Conservation (phyloP, 2,329 filamentous ascomycete species). For the Pezicula carpinea region DNA sequence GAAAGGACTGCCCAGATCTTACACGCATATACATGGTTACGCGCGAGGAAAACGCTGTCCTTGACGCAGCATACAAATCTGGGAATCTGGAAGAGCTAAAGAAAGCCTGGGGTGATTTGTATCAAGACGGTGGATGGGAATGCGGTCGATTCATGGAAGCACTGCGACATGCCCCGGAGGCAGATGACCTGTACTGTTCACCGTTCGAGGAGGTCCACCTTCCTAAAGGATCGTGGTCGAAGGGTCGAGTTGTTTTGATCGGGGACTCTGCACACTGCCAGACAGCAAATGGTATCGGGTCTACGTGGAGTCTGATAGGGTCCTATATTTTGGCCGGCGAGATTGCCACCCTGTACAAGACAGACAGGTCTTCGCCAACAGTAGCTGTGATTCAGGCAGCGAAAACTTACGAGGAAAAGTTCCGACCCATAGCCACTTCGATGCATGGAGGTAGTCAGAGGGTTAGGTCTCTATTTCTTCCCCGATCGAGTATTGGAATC, state of each 20-base stretch:
- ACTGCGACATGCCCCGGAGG: constrained; percentile 26
- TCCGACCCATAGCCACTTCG: not conserved
- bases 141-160: constrained; percentile 36
- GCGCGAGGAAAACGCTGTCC: constrained; percentile 10
- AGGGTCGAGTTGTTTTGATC: constrained; percentile 43
- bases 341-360: constrained; percentile 19
- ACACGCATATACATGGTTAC: constrained; percentile 33
- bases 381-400: not conserved
- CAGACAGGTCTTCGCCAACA: not conserved
- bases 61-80: constrained; percentile 24
- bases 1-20: constrained; percentile 32
- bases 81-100: constrained; percentile 30
- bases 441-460: not conserved
- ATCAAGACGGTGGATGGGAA: constrained; percentile 41
- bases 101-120: constrained; percentile 32
- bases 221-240: constrained; percentile 31
- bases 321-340: constrained; percentile 53
- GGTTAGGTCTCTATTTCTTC: constrained; percentile 1
- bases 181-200: constrained; percentile 42
- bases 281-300: constrained; percentile 45
- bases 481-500: constrained; percentile 1
- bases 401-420: not conserved
- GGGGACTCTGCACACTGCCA: constrained; percentile 52
- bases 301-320: constrained; percentile 39
- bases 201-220: constrained; percentile 40